These are phyloP conservation scores for Fusarium keratoplasticum DNA, from an alignment of 2,329 filamentous ascomycete species.

Conservation along the genomic window DNA sequence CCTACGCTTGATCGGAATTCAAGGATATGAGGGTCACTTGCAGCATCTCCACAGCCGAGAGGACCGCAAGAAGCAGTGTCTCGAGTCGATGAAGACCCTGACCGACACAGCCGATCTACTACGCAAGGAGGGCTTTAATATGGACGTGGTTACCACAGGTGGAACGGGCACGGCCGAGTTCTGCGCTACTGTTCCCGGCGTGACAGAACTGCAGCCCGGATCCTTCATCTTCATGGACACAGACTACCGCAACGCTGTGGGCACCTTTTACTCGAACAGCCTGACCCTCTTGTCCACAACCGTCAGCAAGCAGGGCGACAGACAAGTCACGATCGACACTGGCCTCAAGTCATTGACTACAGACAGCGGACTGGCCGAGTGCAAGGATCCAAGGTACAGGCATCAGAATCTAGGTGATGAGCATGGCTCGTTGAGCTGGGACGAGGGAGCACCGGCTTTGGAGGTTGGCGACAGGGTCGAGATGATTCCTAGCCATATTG, in stretches of 20 bases:
- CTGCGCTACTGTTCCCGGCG: conserved; percentile 60
- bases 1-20: conserved; percentile 27
- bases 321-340: conserved; percentile 32
- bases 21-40: conserved; percentile 34
- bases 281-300: conserved; percentile 21
- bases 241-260: conserved; percentile 65
- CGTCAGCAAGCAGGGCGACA: conserved; percentile 28
- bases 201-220: conserved; percentile 66
- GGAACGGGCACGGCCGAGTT: conserved; percentile 53
- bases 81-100: conserved; percentile 20
- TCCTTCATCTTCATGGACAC: conserved; percentile 70
- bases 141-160: conserved; percentile 29
- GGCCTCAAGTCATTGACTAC: conserved; percentile 31
- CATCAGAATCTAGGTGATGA: conserved; percentile 28
- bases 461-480: conserved; percentile 25
- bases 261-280: conserved; percentile 60
- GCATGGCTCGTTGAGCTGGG: conserved; percentile 29
- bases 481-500: conserved; percentile 39
- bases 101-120: conserved; percentile 13
- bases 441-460: conserved; percentile 7
- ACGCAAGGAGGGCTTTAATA: conserved; percentile 1
- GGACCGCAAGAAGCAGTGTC: conserved; percentile 27
- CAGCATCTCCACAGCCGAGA: conserved; percentile 32
- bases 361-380: conserved; percentile 31
- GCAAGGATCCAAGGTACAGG: conserved; percentile 21